Conservation (phyloP, 2,329 filamentous ascomycete genomes). For the Phaeomoniella chlamydospora region DNA sequence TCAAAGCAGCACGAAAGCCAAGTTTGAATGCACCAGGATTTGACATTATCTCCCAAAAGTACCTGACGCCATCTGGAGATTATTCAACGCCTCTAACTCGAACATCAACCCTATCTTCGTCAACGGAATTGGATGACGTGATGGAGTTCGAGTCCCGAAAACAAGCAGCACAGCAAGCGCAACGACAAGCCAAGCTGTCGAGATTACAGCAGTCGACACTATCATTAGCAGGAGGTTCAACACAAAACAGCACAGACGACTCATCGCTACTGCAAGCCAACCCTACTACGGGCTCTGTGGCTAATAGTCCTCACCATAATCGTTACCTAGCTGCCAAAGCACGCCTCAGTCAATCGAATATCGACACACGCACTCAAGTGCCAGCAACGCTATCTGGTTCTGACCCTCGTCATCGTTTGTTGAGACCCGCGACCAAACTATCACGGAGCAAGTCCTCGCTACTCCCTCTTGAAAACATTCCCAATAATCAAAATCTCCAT, state of each 20-base stretch:
- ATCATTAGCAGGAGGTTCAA: neutral
- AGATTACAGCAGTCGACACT: neutral
- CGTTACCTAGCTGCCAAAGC: slow-evolving; percentile 17
- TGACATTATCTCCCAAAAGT: too few relatives aligned
- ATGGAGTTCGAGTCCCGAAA: slow-evolving; percentile 24
- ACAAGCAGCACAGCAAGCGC: slow-evolving; percentile 16
- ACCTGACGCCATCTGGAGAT: slow-evolving; percentile 4
- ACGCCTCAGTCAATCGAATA: neutral
- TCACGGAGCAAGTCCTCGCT: neutral
- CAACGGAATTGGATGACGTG: slow-evolving; percentile 14
- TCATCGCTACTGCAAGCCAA: neutral
- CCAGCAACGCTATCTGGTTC: too few relatives aligned
- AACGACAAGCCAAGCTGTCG: slow-evolving; percentile 7
- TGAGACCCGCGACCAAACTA: neutral
- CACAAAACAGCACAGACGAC: neutral
- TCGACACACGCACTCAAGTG: too few relatives aligned
- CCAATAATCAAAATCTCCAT: neutral
- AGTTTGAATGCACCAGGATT: slow-evolving; percentile 6
- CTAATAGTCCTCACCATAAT: slow-evolving; percentile 13
- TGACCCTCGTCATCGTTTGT: neutral
- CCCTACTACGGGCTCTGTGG: neutral
- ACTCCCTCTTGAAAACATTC: neutral
- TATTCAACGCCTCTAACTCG: neutral
- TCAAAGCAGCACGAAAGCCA: slow-evolving; percentile 4
- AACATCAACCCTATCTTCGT: slow-evolving; percentile 8